Base-by-base conservation (phyloP, 805 yeast species). In the Allodekkera sacchari region DNA sequence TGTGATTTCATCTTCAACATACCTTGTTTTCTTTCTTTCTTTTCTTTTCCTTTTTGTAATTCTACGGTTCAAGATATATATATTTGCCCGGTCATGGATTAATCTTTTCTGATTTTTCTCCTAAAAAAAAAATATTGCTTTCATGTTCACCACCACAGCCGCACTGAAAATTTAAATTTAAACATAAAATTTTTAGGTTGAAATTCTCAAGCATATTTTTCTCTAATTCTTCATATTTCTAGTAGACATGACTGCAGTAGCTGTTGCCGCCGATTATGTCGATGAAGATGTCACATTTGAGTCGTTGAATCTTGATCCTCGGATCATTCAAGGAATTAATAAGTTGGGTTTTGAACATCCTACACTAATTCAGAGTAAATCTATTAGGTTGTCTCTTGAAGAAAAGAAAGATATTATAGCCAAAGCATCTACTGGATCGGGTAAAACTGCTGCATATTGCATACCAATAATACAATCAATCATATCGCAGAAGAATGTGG, bases 341-440 rank as follows among this genome's bases (percentile, higher is more conserved):
- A 75, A 76, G 46, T 59, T 80, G 26, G 95, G 94, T 4, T 87
- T 77, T 62, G 72, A 68, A 33, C 76, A 80, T 50, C 97, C 98
- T 7, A 92, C 97, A 1, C 67, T 85, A 35, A 81, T 92, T 33
- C 98, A 92, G 59, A 71, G 94, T 7, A 78, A 77, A 50, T 82
- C 95, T n/a, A 84, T 92, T 37, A 95, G 94, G 26, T 61, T 92
- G 30, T 96, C 98, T 1, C 59, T 92, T 32, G 82, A 84, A 42
- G 92, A 89, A 44, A 83, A 80, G 51, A 79, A 87, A 61, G 96
- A 89, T 53, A 81, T 89, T 41, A 80, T 89, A 28, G 96, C 96
- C 23, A 78, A 83, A 52, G 96, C 97, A 6, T 76, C 84, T 17
- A 89, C 98, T 0, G 98, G 98, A 4, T 82, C 95, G 7, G 97